Conservation (phyloP, 2,329 filamentous ascomycete genomes). For the Xylariaceae sp. region DNA sequence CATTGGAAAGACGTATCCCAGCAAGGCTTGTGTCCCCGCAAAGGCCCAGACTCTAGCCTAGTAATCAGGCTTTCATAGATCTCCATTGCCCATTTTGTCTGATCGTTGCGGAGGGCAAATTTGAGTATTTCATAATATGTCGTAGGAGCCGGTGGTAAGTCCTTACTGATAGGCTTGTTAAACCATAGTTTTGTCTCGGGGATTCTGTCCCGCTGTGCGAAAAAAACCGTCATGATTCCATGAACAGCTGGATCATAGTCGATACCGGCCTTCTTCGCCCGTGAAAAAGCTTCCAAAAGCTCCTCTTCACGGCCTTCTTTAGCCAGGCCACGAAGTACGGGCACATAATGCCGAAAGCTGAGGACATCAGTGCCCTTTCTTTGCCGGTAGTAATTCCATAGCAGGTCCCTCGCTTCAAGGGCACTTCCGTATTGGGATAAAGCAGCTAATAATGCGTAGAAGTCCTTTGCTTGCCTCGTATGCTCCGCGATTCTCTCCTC, state of each 20-base stretch:
- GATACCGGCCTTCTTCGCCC: constrained; percentile 52
- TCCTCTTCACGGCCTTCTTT: constrained; percentile 60
- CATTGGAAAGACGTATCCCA: constrained; percentile 78
- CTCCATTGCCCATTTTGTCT: constrained; percentile 63
- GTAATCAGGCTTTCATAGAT: constrained; percentile 59
- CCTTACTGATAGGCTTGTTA: constrained; percentile 51
- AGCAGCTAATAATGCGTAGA: constrained; percentile 27
- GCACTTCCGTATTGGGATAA: constrained; percentile 36
- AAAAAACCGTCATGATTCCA: constrained; percentile 63
- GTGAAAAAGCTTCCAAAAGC: constrained; percentile 57
- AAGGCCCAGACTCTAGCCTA: constrained; percentile 31
- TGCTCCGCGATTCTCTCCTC: constrained; percentile 1
- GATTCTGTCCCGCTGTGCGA: constrained; percentile 59
- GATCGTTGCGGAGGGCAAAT: constrained; percentile 61
- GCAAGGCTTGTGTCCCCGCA: constrained; percentile 52
- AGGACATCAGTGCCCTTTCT: constrained; percentile 28
- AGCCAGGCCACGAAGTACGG: constrained; percentile 63
- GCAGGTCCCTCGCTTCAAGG: constrained; percentile 35
- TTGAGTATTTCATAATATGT: constrained; percentile 60
- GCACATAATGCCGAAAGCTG: constrained; percentile 41
- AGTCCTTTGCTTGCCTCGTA: constrained; percentile 26
- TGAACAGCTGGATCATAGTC: constrained; percentile 51
- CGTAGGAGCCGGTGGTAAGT: constrained; percentile 44
- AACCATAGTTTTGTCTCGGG: constrained; percentile 71
- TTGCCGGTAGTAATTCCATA: constrained; percentile 21